Evolutionary conservation across 371 early-diverging fungal species (phyloP).

Genomic region (Saksenaea vasiformis): DNA sequence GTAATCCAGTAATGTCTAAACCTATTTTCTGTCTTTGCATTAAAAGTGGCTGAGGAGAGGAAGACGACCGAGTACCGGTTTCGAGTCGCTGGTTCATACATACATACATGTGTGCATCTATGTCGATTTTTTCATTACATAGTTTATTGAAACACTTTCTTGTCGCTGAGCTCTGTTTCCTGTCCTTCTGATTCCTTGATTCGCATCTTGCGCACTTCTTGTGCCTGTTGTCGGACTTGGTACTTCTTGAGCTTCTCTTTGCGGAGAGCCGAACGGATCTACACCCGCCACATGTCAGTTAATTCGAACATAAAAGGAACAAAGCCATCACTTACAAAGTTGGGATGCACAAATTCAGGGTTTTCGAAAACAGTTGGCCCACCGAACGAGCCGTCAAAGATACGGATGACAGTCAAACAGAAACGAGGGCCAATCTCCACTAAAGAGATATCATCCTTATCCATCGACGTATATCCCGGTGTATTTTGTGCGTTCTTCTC

Average conservation of each 20-base stretch:
- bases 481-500: constrained; percentile 59
- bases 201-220: constrained; percentile 49
- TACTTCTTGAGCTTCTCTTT: constrained; percentile 60
- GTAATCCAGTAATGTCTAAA: too few species aligned
- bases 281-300: background rate
- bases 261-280: constrained; percentile 43
- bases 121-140: too few species aligned
- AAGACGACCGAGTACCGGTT: too few species aligned
- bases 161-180: constrained; percentile 57
- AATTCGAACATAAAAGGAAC: background rate
- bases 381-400: constrained; percentile 94
- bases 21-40: too few species aligned
- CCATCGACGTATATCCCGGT: constrained; percentile 50
- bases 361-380: constrained; percentile 92
- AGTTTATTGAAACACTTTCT: constrained; percentile 56
- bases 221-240: constrained; percentile 49
- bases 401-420: constrained; percentile 87
- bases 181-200: constrained; percentile 51
- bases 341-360: constrained; percentile 84
- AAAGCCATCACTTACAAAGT: constrained; percentile 47
- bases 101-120: too few species aligned
- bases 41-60: too few species aligned
- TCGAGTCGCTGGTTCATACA: too few species aligned
- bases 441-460: constrained; percentile 75
- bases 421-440: constrained; percentile 99